Evolutionary conservation across 352 stramenopile species (phyloP).

Genomic region (Phytophthora ramorum): DNA sequence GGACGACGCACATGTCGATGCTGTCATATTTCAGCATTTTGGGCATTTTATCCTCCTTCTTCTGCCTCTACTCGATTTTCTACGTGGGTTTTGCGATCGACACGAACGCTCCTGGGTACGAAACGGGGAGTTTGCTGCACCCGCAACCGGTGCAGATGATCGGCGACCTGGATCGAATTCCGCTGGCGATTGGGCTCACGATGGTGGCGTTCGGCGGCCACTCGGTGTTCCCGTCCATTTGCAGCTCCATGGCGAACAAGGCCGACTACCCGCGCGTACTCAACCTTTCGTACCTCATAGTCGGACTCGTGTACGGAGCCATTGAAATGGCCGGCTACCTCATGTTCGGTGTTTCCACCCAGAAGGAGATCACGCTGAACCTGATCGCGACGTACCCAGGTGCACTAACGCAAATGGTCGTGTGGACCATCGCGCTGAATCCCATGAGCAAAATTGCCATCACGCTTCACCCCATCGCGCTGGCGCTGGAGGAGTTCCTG

Average conservation of each 20-base stretch:
- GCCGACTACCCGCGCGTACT: slow-evolving; percentile 70
- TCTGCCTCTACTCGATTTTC: slow-evolving; percentile 80
- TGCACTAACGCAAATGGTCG: slow-evolving; percentile 64
- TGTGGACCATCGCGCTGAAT: slow-evolving; percentile 88
- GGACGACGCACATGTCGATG: slow-evolving; percentile 83
- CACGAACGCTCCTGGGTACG: slow-evolving; percentile 40
- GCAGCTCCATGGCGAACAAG: slow-evolving; percentile 77
- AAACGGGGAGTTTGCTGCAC: slow-evolving; percentile 61
- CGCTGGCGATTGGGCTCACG: slow-evolving; percentile 81
- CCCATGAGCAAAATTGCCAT: slow-evolving; percentile 91
- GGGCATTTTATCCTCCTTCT: slow-evolving; percentile 84
- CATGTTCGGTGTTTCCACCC: slow-evolving; percentile 81
- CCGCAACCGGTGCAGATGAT: slow-evolving; percentile 72
- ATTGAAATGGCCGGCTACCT: slow-evolving; percentile 85
- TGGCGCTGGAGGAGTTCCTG: slow-evolving; percentile 79
- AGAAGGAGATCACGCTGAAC: slow-evolving; percentile 90
- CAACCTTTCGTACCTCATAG: slow-evolving; percentile 76
- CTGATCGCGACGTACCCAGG: slow-evolving; percentile 74
- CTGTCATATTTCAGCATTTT: slow-evolving; percentile 89
- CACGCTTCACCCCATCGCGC: slow-evolving; percentile 80
- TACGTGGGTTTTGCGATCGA: slow-evolving; percentile 79
- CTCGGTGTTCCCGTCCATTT: slow-evolving; percentile 92
- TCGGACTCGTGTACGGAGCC: slow-evolving; percentile 73
- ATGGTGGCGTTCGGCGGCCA: slow-evolving; percentile 91
- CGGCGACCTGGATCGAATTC: slow-evolving; percentile 70